These are phyloP conservation scores for Nigrospora osmanthi DNA, from an alignment of 2,329 filamentous ascomycete genomes.

Conservation along the genomic window DNA sequence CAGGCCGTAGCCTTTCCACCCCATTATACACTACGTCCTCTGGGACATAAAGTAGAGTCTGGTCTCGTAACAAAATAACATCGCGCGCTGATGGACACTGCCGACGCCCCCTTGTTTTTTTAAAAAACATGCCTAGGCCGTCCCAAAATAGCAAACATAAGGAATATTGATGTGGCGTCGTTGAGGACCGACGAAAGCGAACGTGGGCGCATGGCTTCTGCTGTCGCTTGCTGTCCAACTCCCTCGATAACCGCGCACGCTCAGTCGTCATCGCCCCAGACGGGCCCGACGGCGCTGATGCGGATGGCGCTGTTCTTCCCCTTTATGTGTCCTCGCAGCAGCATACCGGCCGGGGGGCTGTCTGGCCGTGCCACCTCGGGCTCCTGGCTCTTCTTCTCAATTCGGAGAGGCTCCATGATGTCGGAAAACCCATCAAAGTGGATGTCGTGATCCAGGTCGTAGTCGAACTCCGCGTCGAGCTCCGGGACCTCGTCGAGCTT, in stretches of 20 bases:
- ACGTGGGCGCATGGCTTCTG: too few relatives aligned
- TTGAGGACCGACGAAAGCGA: too few relatives aligned
- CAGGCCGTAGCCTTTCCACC: too few relatives aligned
- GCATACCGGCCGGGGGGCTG: conserved; percentile 13
- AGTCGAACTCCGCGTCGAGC: not conserved
- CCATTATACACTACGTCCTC: too few relatives aligned
- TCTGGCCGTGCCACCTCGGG: conserved; percentile 24
- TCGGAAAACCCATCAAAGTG: conserved; percentile 11
- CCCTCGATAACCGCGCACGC: not conserved
- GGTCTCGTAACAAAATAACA: too few relatives aligned
- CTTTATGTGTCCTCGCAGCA: conserved; percentile 10
- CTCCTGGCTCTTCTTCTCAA: conserved; percentile 2
- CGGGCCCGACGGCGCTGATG: conserved; percentile 29
- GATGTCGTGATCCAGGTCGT: not conserved
- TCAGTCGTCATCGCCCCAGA: conserved; percentile 34
- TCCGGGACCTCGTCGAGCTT: conserved; percentile 6
- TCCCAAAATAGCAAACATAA: too few relatives aligned
- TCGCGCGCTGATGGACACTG: too few relatives aligned
- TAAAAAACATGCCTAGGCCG: too few relatives aligned
- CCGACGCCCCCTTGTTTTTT: too few relatives aligned
- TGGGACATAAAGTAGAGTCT: too few relatives aligned
- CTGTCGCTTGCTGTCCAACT: too few relatives aligned
- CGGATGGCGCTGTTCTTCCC: conserved; percentile 31
- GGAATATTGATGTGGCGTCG: too few relatives aligned
- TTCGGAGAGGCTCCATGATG: conserved; percentile 4